Evolutionary conservation across 2,329 filamentous ascomycete genomes (phyloP), one percentile per base, ranked within the genome.

Genomic region (Leptographium flavum): DNA sequence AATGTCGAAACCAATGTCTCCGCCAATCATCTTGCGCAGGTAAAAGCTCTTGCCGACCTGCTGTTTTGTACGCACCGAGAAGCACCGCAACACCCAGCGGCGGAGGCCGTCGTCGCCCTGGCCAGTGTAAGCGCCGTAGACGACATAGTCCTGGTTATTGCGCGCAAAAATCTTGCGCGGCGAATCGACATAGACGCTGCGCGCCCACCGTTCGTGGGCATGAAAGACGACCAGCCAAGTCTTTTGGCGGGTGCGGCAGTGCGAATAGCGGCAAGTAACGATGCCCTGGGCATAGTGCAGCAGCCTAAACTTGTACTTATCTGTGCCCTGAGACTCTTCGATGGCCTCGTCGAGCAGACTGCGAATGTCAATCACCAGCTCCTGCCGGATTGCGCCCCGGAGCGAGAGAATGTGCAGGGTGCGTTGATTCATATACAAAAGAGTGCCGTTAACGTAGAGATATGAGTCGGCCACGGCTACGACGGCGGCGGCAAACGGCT

Each of bases 1-100:
- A n/a, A 84, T 66, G 0, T 75, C 79, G 13, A 71, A 73, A 5
- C 78, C 79, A 28, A 87, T 68, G 39, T 83, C 80, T 4, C 67
- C 70, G 2, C 80, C 82, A 37, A 74, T 70, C 46, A 83, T 66
- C 22, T 76, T 67, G 32, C 71, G 61, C 3, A 85, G 62, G 30
- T 74, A 63, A 5, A 81, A 56, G 35, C 64, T 66, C 11, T 62
- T 52, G 0, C 62, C 57, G 19, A 68, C 56, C 61, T 66, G 69
- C n/a, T 56, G 56, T 2, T 55, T 49, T 1, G 56, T 58, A 9
- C 49, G 43, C 30, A 82, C 58, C 49, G 72, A 57, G 49, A 72
- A 72, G 3, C 73, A 71, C 27, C 66, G 62, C 28, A 87, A 62
- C 0, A 69, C 61, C 83, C 83, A 87, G 56, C 76, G 73, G 28